Evolutionary conservation across 805 yeast genomes (phyloP).

Genomic region (Ogataea zsoltii): DNA sequence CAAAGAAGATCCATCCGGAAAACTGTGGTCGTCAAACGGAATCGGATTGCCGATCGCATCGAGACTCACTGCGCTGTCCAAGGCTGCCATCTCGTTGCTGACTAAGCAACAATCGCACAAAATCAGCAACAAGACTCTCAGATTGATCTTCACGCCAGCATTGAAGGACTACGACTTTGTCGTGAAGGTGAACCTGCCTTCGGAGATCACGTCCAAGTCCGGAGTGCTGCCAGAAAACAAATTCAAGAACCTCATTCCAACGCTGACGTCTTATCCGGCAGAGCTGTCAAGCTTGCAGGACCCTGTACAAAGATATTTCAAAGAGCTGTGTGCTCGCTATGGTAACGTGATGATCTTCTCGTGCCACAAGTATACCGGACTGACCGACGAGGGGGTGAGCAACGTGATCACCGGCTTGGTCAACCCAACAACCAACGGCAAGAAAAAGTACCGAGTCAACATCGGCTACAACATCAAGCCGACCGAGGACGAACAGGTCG

Average conservation of each 20-base stretch:
- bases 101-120: conserved; percentile 38
- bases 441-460: conserved; percentile 76
- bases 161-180: conserved; percentile 82
- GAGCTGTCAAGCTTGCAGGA: conserved; percentile 43
- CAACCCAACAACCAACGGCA: conserved; percentile 60
- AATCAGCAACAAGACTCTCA: conserved; percentile 40
- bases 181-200: conserved; percentile 50
- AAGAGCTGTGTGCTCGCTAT: conserved; percentile 63
- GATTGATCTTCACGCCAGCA: conserved; percentile 75
- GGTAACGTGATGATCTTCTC: conserved; percentile 73
- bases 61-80: conserved; percentile 83
- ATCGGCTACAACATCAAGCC: conserved; percentile 75
- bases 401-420: conserved; percentile 80
- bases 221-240: conserved; percentile 57
- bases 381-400: conserved; percentile 46
- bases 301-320: conserved; percentile 57
- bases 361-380: conserved; percentile 53
- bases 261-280: conserved; percentile 43
- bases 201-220: conserved; percentile 43
- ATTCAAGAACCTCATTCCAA: conserved; percentile 58
- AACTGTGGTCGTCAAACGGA: conserved; percentile 56
- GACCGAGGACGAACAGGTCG: conserved; percentile 47
- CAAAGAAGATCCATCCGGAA: conserved; percentile 83
- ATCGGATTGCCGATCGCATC: conserved; percentile 74
- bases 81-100: conserved; percentile 64